Conservation (phyloP, 208 protist genomes). For the Trypanosomatidae sp. region DNA sequence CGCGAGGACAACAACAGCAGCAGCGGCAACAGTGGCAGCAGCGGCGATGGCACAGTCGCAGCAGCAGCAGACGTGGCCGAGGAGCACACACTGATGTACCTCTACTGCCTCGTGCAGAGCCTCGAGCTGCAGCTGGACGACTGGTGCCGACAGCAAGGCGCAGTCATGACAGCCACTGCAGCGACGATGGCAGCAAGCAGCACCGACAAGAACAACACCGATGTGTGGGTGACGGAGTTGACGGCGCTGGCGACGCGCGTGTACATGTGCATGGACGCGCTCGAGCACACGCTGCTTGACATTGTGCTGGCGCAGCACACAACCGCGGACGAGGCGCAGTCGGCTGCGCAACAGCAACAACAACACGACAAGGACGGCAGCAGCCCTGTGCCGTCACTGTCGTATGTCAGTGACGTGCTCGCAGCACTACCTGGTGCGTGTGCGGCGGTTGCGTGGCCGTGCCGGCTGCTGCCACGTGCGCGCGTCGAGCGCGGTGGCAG, state of each 20-base stretch:
- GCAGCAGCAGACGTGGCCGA: too few species aligned
- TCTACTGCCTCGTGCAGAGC: slow-evolving; percentile 21
- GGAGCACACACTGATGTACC: too few species aligned
- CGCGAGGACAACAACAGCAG: too few species aligned
- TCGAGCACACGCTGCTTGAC: slow-evolving; percentile 17
- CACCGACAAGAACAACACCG: not conserved
- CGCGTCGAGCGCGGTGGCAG: not conserved
- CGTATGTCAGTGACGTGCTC: not conserved
- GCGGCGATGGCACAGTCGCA: slow-evolving; percentile 5
- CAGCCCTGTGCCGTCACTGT: too few species aligned
- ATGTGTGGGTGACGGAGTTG: not conserved
- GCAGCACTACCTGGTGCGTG: too few species aligned
- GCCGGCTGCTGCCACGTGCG: not conserved
- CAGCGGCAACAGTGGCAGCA: not conserved
- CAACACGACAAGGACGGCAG: too few species aligned
- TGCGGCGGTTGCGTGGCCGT: slow-evolving; percentile 5
- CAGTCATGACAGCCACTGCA: too few species aligned
- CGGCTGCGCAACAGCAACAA: too few species aligned
- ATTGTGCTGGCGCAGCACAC: slow-evolving; percentile 9
- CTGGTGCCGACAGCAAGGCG: slow-evolving; percentile 3
- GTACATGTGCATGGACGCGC: slow-evolving; percentile 8
- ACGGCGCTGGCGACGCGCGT: slow-evolving; percentile 4
- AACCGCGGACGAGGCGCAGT: not conserved
- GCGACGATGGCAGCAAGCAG: not conserved
- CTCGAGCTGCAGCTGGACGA: slow-evolving; percentile 33